Evolutionary conservation across 441 rosid species (phyloP), one percentile per base, ranked within the genome.

Genomic region (Hura crepitans): DNA sequence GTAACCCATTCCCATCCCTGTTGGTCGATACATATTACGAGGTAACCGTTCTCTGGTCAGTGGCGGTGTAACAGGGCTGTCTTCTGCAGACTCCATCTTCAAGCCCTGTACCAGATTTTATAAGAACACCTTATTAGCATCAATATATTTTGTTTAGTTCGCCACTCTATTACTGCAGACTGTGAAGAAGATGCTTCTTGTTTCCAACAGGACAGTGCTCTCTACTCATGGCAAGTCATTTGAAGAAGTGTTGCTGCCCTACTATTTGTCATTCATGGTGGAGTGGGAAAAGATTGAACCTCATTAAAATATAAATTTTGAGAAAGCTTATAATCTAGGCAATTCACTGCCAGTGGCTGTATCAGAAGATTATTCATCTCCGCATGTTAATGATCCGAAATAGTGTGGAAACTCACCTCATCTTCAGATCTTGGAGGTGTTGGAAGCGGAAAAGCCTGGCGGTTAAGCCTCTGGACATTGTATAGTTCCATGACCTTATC

Each of bases 371-470:
- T 65, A 8, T 42, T 28, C 45, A 14, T 23, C 45, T 37, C 30
- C 47, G 20, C n/a, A 39, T 54, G 31, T 25, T 33, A 31, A 55
- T 23, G 17, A 23, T 25, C 43, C 45, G 62, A 1, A 57, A 58
- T 49, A 60, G 2, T 22, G 35, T 14, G 53, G 62, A 65, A 79
- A 72, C 79, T 87, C 81, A 90, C 98, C 92, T 87, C 96, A 46
- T 94, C 96, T 83, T 94, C 96, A 45, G 96, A 88, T 81, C 86
- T 86, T 59, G 92, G 97, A 0, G 98, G 91, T 13, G 97, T 89
- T 51, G 95, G 88, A 65, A 94, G 88, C 0, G 97, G 93, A 72
- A 91, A 91, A 51, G 97, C 93, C 68, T 88, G 89, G 57, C 96
- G 97, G 78, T 85, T 91, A 75, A 91, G 77, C 82, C 97, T 88